Conservation (phyloP, 2,329 filamentous ascomycete genomes). For the Lizonia empirigonia region DNA sequence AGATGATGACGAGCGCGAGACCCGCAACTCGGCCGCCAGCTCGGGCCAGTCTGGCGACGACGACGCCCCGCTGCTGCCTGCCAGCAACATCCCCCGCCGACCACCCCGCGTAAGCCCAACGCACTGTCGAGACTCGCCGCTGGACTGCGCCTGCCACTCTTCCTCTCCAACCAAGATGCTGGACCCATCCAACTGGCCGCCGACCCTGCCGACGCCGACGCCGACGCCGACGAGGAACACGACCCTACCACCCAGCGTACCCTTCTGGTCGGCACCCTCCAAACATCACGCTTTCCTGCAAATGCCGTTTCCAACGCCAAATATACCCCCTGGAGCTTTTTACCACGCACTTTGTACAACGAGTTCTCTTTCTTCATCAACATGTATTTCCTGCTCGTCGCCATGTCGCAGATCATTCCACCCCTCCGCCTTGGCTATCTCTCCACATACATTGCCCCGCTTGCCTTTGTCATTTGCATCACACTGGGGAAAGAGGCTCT, state of each 20-base stretch:
- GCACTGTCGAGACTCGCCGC: slow-evolving; percentile 57
- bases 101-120: slow-evolving; percentile 32
- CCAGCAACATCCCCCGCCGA: slow-evolving; percentile 30
- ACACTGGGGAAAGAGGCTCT: slow-evolving; percentile 95
- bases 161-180: slow-evolving; percentile 56
- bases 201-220: slow-evolving; percentile 48
- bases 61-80: slow-evolving; percentile 73
- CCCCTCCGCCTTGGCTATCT: slow-evolving; percentile 90
- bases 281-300: slow-evolving; percentile 78
- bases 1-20: slow-evolving; percentile 63
- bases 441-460: slow-evolving; percentile 88
- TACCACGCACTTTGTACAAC: slow-evolving; percentile 94
- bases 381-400: slow-evolving; percentile 96
- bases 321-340: slow-evolving; percentile 92
- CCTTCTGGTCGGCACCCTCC: slow-evolving; percentile 75
- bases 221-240: slow-evolving; percentile 55
- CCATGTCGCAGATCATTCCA: slow-evolving; percentile 89
- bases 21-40: slow-evolving; percentile 65
- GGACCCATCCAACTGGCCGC: slow-evolving; percentile 35
- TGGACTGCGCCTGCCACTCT: slow-evolving; percentile 67
- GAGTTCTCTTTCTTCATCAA: slow-evolving; percentile 99
- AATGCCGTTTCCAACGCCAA: slow-evolving; percentile 97
- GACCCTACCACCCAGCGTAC: slow-evolving; percentile 72
- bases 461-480: slow-evolving; percentile 89
- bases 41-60: slow-evolving; percentile 64